Conservation (phyloP, 139 green algal genomes). For the Coccomyxa sp. region DNA sequence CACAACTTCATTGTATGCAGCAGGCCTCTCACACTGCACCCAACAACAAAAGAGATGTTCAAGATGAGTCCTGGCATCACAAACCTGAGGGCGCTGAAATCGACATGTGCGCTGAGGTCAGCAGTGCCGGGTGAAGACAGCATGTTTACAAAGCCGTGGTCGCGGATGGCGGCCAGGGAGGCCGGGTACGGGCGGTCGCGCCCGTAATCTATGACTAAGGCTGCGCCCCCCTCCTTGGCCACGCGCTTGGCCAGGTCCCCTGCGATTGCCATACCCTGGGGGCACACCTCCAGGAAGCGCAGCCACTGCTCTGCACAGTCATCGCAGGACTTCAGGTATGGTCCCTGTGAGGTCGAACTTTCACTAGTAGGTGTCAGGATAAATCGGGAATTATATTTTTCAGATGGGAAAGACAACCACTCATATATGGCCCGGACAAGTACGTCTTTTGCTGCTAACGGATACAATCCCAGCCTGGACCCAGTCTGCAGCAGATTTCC, state of each 20-base stretch:
- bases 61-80: not conserved
- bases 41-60: not conserved
- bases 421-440: too few species aligned
- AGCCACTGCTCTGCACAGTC: conserved; percentile 17
- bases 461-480: too few species aligned
- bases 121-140: conserved; percentile 73
- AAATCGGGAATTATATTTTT: too few species aligned
- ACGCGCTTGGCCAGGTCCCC: conserved; percentile 67
- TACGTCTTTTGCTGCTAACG: too few species aligned
- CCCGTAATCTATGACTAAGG: conserved; percentile 95
- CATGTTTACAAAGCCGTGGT: conserved; percentile 56
- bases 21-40: too few species aligned
- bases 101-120: conserved; percentile 90
- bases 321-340: too few species aligned
- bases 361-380: too few species aligned
- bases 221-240: conserved; percentile 64
- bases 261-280: conserved; percentile 60
- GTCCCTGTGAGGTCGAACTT: too few species aligned
- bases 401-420: too few species aligned
- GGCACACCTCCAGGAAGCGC: conserved; percentile 54
- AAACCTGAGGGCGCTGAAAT: conserved; percentile 75
- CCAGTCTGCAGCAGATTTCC: too few species aligned
- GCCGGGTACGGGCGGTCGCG: conserved; percentile 60
- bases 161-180: conserved; percentile 64
- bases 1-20: too few species aligned